Conservation (phyloP, 2,329 filamentous ascomycete species). For the Verruconis gallopava region DNA sequence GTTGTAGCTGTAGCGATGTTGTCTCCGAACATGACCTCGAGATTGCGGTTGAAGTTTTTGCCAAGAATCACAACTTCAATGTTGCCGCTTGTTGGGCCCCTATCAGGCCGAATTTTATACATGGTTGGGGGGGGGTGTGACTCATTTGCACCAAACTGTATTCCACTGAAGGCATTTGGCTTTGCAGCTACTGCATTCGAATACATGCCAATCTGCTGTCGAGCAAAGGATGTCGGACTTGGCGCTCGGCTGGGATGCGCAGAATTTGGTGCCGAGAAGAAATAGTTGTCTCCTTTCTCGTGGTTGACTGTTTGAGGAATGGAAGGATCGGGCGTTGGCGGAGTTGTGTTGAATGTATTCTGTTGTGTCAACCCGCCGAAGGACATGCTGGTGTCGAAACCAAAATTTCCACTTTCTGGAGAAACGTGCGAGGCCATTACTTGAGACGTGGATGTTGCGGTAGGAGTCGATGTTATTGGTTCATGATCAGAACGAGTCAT, state of each 20-base stretch:
- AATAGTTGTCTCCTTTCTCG: constrained; percentile 46
- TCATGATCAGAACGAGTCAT: constrained; percentile 55
- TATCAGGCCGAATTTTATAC: constrained; percentile 69
- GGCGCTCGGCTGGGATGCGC: constrained; percentile 64
- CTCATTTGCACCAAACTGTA: constrained; percentile 1
- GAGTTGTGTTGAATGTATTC: constrained; percentile 41
- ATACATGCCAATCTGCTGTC: constrained; percentile 20
- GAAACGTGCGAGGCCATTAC: constrained; percentile 6
- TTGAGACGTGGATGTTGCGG: constrained; percentile 1
- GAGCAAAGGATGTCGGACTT: constrained; percentile 42
- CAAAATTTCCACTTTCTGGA: constrained; percentile 9
- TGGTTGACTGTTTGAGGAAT: constrained; percentile 42
- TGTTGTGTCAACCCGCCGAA: constrained; percentile 16
- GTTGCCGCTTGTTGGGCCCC: constrained; percentile 70
- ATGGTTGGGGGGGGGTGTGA: constrained; percentile 43
- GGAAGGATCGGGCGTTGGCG: constrained; percentile 53
- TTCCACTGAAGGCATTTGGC: not conserved
- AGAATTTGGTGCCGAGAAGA: constrained; percentile 62
- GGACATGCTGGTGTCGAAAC: constrained; percentile 4
- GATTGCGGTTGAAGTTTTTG: constrained; percentile 61
- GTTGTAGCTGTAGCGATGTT: constrained; percentile 57
- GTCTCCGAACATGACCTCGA: constrained; percentile 78
- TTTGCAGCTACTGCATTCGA: not conserved
- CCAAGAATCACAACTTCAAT: constrained; percentile 80
- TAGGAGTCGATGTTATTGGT: constrained; percentile 11